Percentiles rank a stretch among this genome's conserved stretches.
phyloP scores from a whole-genome alignment of 768 basidiomycete species.

The Psilocybe tampanensis region DNA sequence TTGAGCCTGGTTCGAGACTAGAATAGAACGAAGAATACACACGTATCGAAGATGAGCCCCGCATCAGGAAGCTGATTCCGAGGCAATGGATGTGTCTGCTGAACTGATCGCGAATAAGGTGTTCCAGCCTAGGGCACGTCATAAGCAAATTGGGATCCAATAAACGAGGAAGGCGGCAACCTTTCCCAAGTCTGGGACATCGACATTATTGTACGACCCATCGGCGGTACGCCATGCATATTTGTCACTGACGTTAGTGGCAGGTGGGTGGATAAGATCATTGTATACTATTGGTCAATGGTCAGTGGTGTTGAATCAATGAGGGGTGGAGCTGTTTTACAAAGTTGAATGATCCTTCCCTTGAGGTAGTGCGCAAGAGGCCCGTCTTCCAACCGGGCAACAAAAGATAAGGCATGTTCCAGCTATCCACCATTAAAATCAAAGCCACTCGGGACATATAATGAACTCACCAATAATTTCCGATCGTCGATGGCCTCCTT shows the following conservation, averaged over 20 bases:
- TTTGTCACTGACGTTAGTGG: conserved; percentile 63
- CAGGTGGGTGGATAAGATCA: conserved; percentile 79
- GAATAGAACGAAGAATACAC: conserved; percentile 18
- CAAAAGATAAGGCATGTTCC: conserved; percentile 66
- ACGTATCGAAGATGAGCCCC: conserved; percentile 80
- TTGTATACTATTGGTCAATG: conserved; percentile 60
- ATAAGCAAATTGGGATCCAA: neutral
- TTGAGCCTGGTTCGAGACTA: neutral
- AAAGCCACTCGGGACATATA: neutral
- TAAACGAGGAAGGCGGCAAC: conserved; percentile 21
- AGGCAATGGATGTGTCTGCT: conserved; percentile 66
- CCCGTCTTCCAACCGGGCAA: conserved; percentile 60
- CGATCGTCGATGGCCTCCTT: conserved; percentile 73
- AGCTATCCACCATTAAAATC: conserved; percentile 45
- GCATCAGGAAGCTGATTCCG: conserved; percentile 74
- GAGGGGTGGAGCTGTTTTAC: conserved; percentile 42
- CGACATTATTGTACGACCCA: conserved; percentile 76
- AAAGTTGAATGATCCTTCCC: conserved; percentile 52
- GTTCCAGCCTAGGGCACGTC: conserved; percentile 50
- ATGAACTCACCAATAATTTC: conserved; percentile 63
- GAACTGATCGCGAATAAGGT: conserved; percentile 84
- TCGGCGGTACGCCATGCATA: conserved; percentile 76
- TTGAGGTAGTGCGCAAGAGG: conserved; percentile 36
- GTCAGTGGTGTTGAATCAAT: neutral
- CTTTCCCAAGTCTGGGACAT: conserved; percentile 72